A percentile compares a stretch with the other conserved stretches of the same genome.
These are phyloP conservation scores for Xylaria sp. DNA, from an alignment of 2,329 filamentous ascomycete genomes.

Conservation along the genomic window DNA sequence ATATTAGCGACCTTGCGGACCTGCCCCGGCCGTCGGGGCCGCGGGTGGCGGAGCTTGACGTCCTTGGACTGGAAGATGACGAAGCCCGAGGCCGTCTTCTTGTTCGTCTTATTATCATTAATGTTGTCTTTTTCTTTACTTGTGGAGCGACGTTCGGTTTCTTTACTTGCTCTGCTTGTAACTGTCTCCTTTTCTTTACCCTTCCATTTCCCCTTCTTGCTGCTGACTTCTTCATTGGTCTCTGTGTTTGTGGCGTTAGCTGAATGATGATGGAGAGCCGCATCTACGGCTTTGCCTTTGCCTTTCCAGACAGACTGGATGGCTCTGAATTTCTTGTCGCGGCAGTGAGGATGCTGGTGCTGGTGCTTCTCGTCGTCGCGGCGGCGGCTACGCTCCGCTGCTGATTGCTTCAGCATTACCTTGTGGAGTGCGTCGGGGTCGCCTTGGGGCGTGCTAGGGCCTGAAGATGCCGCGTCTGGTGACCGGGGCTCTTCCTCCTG, in stretches of 20 bases:
- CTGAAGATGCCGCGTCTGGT: background rate
- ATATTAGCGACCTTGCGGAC: slow-evolving; percentile 42
- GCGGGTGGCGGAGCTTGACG: slow-evolving; percentile 38
- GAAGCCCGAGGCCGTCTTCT: slow-evolving; percentile 44
- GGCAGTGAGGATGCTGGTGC: no score
- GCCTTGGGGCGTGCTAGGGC: slow-evolving; percentile 10
- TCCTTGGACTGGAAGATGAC: slow-evolving; percentile 38
- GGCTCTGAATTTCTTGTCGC: slow-evolving; percentile 27
- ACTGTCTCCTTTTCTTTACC: slow-evolving; percentile 15
- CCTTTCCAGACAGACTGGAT: slow-evolving; percentile 28
- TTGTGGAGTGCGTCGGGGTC: slow-evolving; percentile 29
- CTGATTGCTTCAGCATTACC: slow-evolving; percentile 32
- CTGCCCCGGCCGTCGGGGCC: slow-evolving; percentile 39
- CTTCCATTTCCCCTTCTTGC: slow-evolving; percentile 28
- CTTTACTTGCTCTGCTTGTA: background rate
- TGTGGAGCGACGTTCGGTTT: background rate
- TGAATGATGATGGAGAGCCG: background rate
- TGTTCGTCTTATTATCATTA: no score
- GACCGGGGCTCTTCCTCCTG: slow-evolving; percentile 14
- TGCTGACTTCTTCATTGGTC: background rate
- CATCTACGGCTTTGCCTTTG: slow-evolving; percentile 24
- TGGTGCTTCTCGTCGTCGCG: slow-evolving; percentile 33
- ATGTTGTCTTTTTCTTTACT: slow-evolving; percentile 28
- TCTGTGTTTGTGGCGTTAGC: background rate
- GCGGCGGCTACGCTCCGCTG: slow-evolving; percentile 32